A percentile compares a stretch with the other conserved stretches of the same genome.
Conservation (phyloP, 1,284 basidiomycete species). For the Blastosporella zonata region DNA sequence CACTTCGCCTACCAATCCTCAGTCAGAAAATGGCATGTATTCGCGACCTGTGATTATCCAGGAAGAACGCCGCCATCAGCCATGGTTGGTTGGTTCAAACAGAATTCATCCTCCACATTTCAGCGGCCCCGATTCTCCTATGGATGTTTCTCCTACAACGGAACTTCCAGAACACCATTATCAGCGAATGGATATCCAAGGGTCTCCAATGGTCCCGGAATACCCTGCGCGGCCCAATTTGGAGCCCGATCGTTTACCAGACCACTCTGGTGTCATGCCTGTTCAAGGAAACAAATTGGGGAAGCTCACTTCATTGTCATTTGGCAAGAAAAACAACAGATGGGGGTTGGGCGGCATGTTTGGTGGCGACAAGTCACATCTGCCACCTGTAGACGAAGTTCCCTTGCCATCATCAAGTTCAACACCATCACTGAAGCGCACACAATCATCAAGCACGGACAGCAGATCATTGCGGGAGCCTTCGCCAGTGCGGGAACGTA, state of each 20-base stretch:
- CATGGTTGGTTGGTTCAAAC: slow-evolving; percentile 25
- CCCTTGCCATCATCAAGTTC: slow-evolving; percentile 51
- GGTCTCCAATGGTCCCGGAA: slow-evolving; percentile 51
- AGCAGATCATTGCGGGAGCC: slow-evolving; percentile 59
- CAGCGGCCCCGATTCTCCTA: slow-evolving; percentile 51
- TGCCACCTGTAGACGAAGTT: slow-evolving; percentile 73
- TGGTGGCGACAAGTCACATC: slow-evolving; percentile 69
- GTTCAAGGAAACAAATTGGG: slow-evolving; percentile 48
- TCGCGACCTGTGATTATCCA: slow-evolving; percentile 31
- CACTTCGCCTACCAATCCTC: slow-evolving; percentile 33
- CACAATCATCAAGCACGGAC: slow-evolving; percentile 79
- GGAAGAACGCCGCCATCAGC: slow-evolving; percentile 33
- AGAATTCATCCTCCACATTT: slow-evolving; percentile 18
- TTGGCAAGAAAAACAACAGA: slow-evolving; percentile 65
- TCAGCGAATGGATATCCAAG: slow-evolving; percentile 51
- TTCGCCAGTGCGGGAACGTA: slow-evolving; percentile 42
- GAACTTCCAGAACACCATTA: slow-evolving; percentile 41
- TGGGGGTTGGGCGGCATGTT: slow-evolving; percentile 68
- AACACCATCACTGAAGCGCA: slow-evolving; percentile 76
- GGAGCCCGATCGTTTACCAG: slow-evolving; percentile 37
- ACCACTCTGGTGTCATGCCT: slow-evolving; percentile 26
- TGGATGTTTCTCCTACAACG: slow-evolving; percentile 55
- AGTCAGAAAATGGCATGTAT: slow-evolving; percentile 12
- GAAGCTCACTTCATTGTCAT: slow-evolving; percentile 52
- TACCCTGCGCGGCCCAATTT: slow-evolving; percentile 42